Conservation (phyloP, 78 protist genomes). For the Emiliania huxleyi region DNA sequence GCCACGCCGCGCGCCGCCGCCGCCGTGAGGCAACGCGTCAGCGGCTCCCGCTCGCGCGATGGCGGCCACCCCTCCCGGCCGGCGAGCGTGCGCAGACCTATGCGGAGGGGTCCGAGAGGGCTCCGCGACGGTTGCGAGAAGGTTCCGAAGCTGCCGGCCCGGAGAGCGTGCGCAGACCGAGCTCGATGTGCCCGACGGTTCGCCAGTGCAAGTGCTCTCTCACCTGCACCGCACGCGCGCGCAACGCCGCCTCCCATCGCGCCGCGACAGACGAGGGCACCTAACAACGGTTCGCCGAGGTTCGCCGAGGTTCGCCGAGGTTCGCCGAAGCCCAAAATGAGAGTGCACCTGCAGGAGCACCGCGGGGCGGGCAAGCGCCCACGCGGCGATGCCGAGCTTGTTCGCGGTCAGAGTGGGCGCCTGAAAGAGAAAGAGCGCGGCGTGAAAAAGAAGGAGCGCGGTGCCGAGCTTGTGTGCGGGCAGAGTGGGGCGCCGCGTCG, state of each 20-base stretch:
- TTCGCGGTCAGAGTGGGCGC: background rate
- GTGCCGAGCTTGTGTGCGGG: too few species aligned
- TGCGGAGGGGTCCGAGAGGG: too few species aligned
- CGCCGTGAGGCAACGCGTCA: background rate
- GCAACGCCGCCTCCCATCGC: background rate
- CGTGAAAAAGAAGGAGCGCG: too few species aligned
- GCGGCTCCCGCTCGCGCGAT: background rate
- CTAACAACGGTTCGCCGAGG: too few species aligned
- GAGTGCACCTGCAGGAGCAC: background rate
- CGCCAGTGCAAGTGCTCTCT: background rate
- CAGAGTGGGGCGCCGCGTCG: background rate
- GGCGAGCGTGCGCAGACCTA: too few species aligned
- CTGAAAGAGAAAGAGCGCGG: too few species aligned
- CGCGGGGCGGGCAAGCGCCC: conserved; percentile 7
- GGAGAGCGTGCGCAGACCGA: background rate
- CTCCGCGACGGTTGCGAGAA: too few species aligned
- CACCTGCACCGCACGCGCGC: background rate
- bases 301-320: too few species aligned
- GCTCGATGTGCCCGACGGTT: background rate
- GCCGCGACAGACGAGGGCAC: background rate
- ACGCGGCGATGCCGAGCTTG: background rate
- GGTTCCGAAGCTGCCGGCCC: too few species aligned
- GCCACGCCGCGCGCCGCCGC: background rate
- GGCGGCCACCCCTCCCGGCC: too few species aligned
- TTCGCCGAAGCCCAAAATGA: too few species aligned